phyloP scores from a whole-genome alignment of 306 rosid species.

The Ceratonia siliqua region DNA sequence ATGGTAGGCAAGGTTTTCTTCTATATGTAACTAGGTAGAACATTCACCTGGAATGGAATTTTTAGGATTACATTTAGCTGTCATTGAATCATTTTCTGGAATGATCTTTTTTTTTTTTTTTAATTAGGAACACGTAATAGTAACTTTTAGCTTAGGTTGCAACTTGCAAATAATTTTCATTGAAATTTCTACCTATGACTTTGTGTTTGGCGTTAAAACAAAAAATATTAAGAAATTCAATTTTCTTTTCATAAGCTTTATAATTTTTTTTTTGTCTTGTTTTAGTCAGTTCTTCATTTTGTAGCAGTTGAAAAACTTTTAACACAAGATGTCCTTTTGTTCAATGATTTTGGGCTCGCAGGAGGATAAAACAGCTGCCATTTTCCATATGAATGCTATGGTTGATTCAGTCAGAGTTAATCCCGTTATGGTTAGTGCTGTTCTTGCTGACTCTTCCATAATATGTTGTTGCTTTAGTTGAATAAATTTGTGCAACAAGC shows the following conservation, averaged over 20 bases:
- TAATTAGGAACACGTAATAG: background rate
- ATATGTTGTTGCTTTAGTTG: background rate
- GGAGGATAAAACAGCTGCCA: conserved; percentile 72
- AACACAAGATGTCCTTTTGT: conserved; percentile 8
- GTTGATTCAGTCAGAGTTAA: conserved; percentile 57
- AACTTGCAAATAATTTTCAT: conserved; percentile 3
- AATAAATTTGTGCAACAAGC: conserved; percentile 9
- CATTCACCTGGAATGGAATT: too few species aligned
- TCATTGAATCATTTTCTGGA: background rate
- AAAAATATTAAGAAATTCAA: conserved; percentile 5
- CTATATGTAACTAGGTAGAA: background rate
- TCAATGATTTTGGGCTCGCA: conserved; percentile 40
- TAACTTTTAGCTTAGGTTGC: conserved; percentile 11
- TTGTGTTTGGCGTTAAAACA: conserved; percentile 4
- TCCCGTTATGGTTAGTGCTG: conserved; percentile 70
- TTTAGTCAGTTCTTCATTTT: conserved; percentile 6
- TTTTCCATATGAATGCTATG: conserved; percentile 57
- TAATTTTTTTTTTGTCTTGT: background rate
- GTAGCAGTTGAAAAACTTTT: conserved; percentile 17
- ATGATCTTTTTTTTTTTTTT: background rate
- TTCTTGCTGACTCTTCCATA: conserved; percentile 26
- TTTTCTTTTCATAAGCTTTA: conserved; percentile 2
- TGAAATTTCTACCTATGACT: conserved; percentile 4
- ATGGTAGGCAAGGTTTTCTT: conserved; percentile 49
- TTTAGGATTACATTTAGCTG: conserved; percentile 11